These are phyloP conservation scores for Gleditsia sinensis DNA, from an alignment of 306 rosid genomes.

Conservation along the genomic window DNA sequence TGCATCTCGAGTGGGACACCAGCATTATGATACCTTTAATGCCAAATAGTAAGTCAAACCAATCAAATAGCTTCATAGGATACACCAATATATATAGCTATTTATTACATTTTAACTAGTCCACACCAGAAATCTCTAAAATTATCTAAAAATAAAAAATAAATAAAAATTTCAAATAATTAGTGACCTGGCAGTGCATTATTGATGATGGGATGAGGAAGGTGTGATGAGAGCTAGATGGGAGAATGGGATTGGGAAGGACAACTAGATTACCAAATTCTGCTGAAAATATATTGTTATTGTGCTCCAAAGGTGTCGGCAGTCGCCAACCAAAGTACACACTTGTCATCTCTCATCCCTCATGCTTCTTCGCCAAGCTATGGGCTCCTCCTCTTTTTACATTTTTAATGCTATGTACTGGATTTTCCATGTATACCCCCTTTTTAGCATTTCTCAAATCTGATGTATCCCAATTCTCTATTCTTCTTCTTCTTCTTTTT, in stretches of 20 bases:
- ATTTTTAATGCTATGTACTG: neutral
- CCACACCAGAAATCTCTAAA: too few relatives aligned
- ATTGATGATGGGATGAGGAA: neutral
- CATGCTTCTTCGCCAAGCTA: neutral
- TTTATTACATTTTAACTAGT: neutral
- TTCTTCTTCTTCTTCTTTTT: too few relatives aligned
- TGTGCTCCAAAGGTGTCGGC: too few relatives aligned
- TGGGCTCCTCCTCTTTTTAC: neutral
- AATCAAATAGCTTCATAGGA: neutral
- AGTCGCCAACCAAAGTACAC: constrained; percentile 3
- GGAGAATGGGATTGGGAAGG: neutral
- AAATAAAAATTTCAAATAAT: too few relatives aligned
- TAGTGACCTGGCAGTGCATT: neutral
- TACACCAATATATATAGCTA: neutral
- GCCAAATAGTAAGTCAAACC: constrained; percentile 21
- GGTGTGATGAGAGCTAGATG: neutral
- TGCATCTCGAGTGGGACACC: constrained; percentile 18
- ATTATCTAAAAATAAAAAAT: neutral
- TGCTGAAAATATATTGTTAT: neutral
- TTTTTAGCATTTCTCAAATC: too few relatives aligned
- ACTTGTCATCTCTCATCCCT: neutral
- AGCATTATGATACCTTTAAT: constrained; percentile 5
- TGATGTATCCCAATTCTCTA: too few relatives aligned
- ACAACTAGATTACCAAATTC: neutral
- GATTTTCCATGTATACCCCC: neutral